Evolutionary conservation across 495 filamentous ascomycete species (phyloP), one percentile per base, ranked within the genome.

Genomic region (Hypoxylon trugodes): DNA sequence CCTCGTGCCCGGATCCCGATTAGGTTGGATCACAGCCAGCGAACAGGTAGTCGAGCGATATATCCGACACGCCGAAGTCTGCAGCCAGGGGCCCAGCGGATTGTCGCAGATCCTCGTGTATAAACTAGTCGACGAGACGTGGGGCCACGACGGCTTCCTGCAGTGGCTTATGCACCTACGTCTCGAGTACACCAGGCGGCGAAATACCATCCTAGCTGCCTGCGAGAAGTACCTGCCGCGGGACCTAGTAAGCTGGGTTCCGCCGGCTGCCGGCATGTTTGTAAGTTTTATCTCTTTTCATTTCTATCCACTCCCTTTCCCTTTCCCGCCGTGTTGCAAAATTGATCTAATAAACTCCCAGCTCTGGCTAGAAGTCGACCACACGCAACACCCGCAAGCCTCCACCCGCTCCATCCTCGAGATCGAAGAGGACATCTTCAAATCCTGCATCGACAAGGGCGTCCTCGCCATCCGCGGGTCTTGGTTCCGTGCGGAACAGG

Each of bases 181-280:
- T n/a, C 71, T 88, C 71, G 84, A 91, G 72, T 98, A 98, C 69
- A 95, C 93, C 13, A 73, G 77, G 58, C 84, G 94, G 35, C 76
- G 95, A 30, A 83, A 97, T 66, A 80, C 84, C 10, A 81, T 98
- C 46, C 79, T 96, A n/a, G 81, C 82, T 24, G 92, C 95, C 0
- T 97, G 92, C 64, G 92, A 96, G 76, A 82, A 83, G 65, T 84
- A 88, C 56, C 74, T 98, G 48, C 95, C 95, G 0, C 73, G 71
- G 19, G 88, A 91, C 41, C 77, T 98, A 37, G 90, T 90, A 9
- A 89, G 85, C 75, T 98, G 95, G 96, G 82, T 75, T 30, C 79
- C 90, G 5, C 93, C 95, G 2, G 81, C 82, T 30, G 93, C 95
- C n/a, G 95, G 95, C 70, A 98, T 98, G 95, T 98, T 98, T 82